Conservation (phyloP, 257 asterid genomes). For the Nyctanthes arbortristis region DNA sequence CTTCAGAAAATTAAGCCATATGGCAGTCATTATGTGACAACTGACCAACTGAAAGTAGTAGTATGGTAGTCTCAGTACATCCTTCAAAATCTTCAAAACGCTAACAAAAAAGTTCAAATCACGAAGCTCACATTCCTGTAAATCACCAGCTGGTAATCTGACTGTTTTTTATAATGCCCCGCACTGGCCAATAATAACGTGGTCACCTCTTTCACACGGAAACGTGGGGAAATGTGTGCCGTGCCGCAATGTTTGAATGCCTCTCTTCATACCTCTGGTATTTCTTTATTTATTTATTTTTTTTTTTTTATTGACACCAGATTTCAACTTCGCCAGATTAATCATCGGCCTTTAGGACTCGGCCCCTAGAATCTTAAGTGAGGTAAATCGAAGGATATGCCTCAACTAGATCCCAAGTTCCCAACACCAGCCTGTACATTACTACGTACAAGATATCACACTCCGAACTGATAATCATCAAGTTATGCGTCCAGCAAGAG, state of each 20-base stretch:
- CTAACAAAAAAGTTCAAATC: not conserved
- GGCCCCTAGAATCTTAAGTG: no score
- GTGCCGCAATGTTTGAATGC: conserved; percentile 65
- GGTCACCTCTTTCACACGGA: conserved; percentile 67
- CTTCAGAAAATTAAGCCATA: not conserved
- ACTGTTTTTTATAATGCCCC: conserved; percentile 71
- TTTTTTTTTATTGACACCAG: no score
- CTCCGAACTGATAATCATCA: no score
- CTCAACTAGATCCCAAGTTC: no score
- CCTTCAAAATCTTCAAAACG: not conserved
- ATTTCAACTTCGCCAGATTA: no score
- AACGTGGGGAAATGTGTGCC: conserved; percentile 66
- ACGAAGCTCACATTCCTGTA: conserved; percentile 40
- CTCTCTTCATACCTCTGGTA: conserved; percentile 68
- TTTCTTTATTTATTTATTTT: no score
- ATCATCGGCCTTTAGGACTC: no score
- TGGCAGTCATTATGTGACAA: not conserved
- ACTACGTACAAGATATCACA: no score
- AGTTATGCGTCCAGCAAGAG: no score
- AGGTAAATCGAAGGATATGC: no score
- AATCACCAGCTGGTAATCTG: conserved; percentile 65
- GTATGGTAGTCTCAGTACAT: conserved; percentile 10
- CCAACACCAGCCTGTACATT: no score
- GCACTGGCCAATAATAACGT: conserved; percentile 67
- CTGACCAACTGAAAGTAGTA: not conserved